Evolutionary conservation across 805 yeast species (phyloP).

Genomic region (Tetrapisispora pingtungensis): DNA sequence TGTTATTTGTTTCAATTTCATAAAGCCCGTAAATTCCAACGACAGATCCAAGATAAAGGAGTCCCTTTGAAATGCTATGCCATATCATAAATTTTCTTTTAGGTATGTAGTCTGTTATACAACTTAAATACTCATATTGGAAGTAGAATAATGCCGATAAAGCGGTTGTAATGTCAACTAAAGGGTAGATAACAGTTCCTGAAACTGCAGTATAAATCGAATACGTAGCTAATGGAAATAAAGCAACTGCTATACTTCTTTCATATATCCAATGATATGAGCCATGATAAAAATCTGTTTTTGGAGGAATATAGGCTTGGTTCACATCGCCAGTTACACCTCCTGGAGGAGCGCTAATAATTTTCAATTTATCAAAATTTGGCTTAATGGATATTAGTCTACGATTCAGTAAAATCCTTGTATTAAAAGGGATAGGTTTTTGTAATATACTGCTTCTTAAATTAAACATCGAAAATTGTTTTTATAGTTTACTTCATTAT

Average conservation of each 20-base stretch:
- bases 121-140: slow-evolving; percentile 62
- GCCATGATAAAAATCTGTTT: slow-evolving; percentile 48
- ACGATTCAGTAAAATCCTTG: background rate
- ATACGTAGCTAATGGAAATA: slow-evolving; percentile 53
- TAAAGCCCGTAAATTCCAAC: slow-evolving; percentile 64
- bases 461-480: too few relatives aligned
- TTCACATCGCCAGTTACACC: slow-evolving; percentile 44
- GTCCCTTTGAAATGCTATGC: slow-evolving; percentile 51
- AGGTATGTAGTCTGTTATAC: slow-evolving; percentile 74
- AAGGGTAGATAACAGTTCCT: slow-evolving; percentile 38
- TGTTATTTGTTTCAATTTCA: slow-evolving; percentile 52
- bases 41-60: slow-evolving; percentile 53
- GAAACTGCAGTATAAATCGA: slow-evolving; percentile 40
- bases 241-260: slow-evolving; percentile 45
- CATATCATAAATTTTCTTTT: slow-evolving; percentile 57
- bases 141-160: slow-evolving; percentile 52
- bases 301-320: slow-evolving; percentile 41
- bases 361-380: slow-evolving; percentile 30
- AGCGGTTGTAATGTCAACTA: slow-evolving; percentile 48
- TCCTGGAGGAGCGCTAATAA: slow-evolving; percentile 65
- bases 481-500: too few relatives aligned
- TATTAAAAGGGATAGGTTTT: too few relatives aligned
- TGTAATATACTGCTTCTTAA: too few relatives aligned
- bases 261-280: slow-evolving; percentile 70
- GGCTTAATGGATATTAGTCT: slow-evolving; percentile 20